These are phyloP conservation scores for Sporisorium iseilematis-ciliati DNA, from an alignment of 1,284 basidiomycete species.

Conservation along the genomic window DNA sequence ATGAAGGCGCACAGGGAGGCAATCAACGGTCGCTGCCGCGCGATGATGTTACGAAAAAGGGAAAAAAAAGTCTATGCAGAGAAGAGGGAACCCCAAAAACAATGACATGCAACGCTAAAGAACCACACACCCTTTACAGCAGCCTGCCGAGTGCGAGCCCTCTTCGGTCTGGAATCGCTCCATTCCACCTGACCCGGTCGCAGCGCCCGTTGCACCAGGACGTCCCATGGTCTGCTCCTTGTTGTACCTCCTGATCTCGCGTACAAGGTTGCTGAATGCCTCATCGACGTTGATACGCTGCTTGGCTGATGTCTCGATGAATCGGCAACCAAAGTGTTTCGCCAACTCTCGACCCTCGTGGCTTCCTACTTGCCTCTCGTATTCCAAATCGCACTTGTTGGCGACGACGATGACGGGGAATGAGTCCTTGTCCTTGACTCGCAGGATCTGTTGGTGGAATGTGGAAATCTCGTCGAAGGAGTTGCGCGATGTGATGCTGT, in stretches of 20 bases:
- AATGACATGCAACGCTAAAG: constrained; percentile 24
- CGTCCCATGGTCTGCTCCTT: constrained; percentile 71
- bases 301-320: constrained; percentile 99
- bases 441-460: constrained; percentile 89
- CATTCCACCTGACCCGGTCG: constrained; percentile 54
- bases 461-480: constrained; percentile 97
- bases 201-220: constrained; percentile 61
- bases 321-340: constrained; percentile 94
- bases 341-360: constrained; percentile 98
- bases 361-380: constrained; percentile 95
- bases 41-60: neutral
- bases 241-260: constrained; percentile 96
- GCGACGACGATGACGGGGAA: constrained; percentile 98
- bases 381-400: constrained; percentile 99
- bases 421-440: constrained; percentile 93
- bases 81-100: neutral
- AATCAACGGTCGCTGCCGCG: neutral
- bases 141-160: constrained; percentile 51
- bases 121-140: constrained; percentile 60
- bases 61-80: constrained; percentile 28
- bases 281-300: constrained; percentile 98
- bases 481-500: constrained; percentile 97
- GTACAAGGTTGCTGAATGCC: constrained; percentile 95
- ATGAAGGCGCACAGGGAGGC: neutral
- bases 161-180: constrained; percentile 57